Base-by-base conservation (phyloP, 2,329 filamentous ascomycete species). In the Aspergillus sp. region DNA sequence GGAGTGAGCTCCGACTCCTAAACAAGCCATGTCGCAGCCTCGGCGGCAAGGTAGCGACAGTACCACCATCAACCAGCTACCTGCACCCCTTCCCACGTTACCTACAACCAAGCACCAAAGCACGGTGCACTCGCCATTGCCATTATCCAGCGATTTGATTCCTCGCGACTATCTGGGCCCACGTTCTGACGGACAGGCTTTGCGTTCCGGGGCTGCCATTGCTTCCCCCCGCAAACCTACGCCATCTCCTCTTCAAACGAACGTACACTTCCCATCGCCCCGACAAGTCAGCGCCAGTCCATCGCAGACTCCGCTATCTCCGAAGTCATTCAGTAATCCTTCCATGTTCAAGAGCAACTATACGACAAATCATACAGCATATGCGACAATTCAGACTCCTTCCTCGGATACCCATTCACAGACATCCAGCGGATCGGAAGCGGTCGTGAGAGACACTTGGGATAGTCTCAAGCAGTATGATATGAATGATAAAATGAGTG, bases 11-110 rank as follows among this genome's bases (percentile, higher is more conserved):
- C 60, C 51, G 49, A 63, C 61, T 63, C 57, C 56, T 63, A 59
- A 61, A 57, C 61, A 61, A 72, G 71, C 66, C 69, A 76, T 76
- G 74, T 74, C 73, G 68, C 74, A 74, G 64, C 61, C 63, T 61
- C 67, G 61, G 69, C 71, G 68, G 65, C 71, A 72, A 70, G 67
- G 66, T 55, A 65, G 55, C 60, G 68, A 71, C 66, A 66, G 72
- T 45, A 59, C 54, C 61, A 58, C 57, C 55, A 19, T 51, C 62
- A 45, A 57, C 63, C 60, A 67, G 54, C 45, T 65, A 57, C 52
- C 67, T 50, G 25, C 57, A 57, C 19, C 28, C 52, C 38, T 54
- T 54, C 21, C 54, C 17, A 41, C 32, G 30, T 55, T 59, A 41
- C 32, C 61, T 48, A 53, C 57, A 51, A 32, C 63, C 21, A 57